Base-by-base conservation (phyloP, 345 rosid genomes). In the Gynandropsis gynandra region DNA sequence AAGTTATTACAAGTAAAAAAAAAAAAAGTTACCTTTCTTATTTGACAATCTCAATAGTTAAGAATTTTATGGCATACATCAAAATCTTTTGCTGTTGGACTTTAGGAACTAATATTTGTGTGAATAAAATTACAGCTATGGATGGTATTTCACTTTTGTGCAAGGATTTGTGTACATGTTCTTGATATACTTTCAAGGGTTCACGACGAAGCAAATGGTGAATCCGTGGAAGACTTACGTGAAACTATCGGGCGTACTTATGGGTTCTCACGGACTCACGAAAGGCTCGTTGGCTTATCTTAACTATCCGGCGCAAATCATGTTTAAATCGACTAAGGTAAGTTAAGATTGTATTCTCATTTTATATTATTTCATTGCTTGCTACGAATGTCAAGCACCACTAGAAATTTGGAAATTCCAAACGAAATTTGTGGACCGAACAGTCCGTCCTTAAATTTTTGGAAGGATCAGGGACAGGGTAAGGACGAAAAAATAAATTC, bases 291-390 rank as follows among this genome's bases (percentile, higher is more conserved):
- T 87, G 64, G 89, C 96, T 59, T 87, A 75, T 65, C 96, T 87
- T 17, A 87, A 87, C 58, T 87, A 87, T 65, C 93, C 96, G 16
- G 93, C 89, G 12, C 96, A 87, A 54, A 81, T 87, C 69, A 87
- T 87, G 93, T 87, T 83, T 74, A 87, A 87, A 61, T 87, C 96
- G 64, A 87, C 96, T 9, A 87, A 87, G 89, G 96, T 81, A 68
- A 39, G n/a, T n/a, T n/a, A n/a, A n/a, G n/a, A n/a, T n/a, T n/a
- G n/a, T n/a, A 36, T n/a, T n/a, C n/a, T n/a, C n/a, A n/a, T n/a
- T n/a, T n/a, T n/a, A n/a, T 62, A 11, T 41, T 1, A 16, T 24
- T 24, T 24, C 5, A 11, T 39, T 39, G n/a, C n/a, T n/a, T n/a
- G n/a, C n/a, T n/a, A n/a, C n/a, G n/a, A n/a, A n/a, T n/a, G n/a